Evolutionary conservation across 352 stramenopile genomes (phyloP), one percentile per base, ranked within the genome.

Genomic region (Phytophthora nicotianae): DNA sequence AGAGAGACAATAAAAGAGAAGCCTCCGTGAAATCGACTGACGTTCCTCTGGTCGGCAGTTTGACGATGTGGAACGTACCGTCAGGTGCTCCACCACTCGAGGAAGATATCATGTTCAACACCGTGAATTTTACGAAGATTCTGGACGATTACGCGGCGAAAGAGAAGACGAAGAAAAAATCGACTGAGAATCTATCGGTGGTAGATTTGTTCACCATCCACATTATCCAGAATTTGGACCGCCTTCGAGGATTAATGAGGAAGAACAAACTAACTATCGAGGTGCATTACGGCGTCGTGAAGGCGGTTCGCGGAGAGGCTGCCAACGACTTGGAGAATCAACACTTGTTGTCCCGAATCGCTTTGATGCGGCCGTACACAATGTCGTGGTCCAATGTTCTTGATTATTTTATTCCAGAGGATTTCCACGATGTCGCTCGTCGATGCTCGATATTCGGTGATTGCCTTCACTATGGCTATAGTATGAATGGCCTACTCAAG

Each of bases 381-480:
- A 74, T 74, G 1, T 74, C 66, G 19, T 74, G 61, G 66, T 68
- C 66, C 0, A 71, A 68, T 49, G 24, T 74, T 27, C 32, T 71
- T 2, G 56, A 74, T 19, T 60, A 62, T 9, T 74, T 74, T 51
- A 19, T 74, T 20, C 61, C 55, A 10, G 40, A 57, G 17, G 66
- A 74, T 38, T 74, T 74, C 17, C 61, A 71, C 19, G 66, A 74
- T 33, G 26, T 71, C 7, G 67, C 62, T 20, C 67, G 62, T 23
- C 56, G 67, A 3, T 75, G 67, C 19, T 74, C 61, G 0, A 50
- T 62, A 9, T 23, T 62, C 43, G 55, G 62, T 0, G 29, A 58
- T 7, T 71, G 67, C 27, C 16, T 72, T n/a, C 67, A 72, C 42
- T 75, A 73, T 17, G 59, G 43, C n/a, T 73, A 73, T 45, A 70